Conservation (phyloP, 2,329 filamentous ascomycete species). For the Lomentospora prolificans region DNA sequence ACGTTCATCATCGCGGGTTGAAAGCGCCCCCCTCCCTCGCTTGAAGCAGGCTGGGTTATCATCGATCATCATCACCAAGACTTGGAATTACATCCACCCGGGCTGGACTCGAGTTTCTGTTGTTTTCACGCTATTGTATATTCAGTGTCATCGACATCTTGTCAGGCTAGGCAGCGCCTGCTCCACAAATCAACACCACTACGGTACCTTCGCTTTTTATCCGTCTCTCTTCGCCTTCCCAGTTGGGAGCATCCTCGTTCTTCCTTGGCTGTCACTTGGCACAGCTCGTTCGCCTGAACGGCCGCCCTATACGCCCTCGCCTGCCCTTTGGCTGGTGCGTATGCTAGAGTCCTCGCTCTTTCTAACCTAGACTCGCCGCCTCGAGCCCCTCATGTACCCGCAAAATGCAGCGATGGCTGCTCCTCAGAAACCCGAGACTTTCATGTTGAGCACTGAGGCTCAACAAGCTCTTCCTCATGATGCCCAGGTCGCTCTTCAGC, state of each 20-base stretch:
- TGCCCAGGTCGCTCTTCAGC: slow-evolving; percentile 92
- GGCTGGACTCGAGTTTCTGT: slow-evolving; percentile 14
- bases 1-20: slow-evolving; percentile 11
- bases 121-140: slow-evolving; percentile 3
- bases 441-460: slow-evolving; percentile 94
- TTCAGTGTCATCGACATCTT: not conserved
- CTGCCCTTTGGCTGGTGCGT: not conserved
- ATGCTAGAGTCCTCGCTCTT: not conserved
- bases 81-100: slow-evolving; percentile 8
- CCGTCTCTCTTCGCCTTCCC: no score
- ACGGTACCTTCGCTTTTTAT: no score
- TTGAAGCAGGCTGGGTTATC: slow-evolving; percentile 17
- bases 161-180: slow-evolving; percentile 9
- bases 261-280: no score
- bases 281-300: no score
- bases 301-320: no score
- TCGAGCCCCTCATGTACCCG: slow-evolving; percentile 55
- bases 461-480: slow-evolving; percentile 94
- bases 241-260: no score
- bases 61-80: slow-evolving; percentile 4
- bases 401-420: slow-evolving; percentile 82
- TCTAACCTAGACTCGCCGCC: slow-evolving; percentile 3
- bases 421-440: slow-evolving; percentile 95
- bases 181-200: not conserved
- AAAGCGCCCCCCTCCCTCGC: slow-evolving; percentile 7